Evolutionary conservation across 257 asterid species (phyloP).

Genomic region (Verbascum thapsus): DNA sequence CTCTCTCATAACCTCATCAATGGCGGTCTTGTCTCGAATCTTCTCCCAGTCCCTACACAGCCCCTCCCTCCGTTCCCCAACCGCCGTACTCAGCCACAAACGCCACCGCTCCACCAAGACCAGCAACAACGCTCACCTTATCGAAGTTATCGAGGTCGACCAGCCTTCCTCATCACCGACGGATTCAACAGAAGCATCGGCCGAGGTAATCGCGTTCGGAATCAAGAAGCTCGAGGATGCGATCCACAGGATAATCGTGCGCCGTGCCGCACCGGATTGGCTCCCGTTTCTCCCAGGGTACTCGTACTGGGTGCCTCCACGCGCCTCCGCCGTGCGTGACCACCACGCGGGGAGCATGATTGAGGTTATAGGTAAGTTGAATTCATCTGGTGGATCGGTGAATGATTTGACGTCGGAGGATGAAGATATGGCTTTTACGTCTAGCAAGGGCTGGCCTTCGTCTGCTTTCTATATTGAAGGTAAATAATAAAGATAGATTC

Average conservation of each 20-base stretch:
- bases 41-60: constrained; percentile 40
- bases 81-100: constrained; percentile 40
- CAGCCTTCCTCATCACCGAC: constrained; percentile 34
- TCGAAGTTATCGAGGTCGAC: constrained; percentile 46
- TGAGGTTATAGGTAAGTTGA: constrained; percentile 37
- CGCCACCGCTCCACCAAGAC: constrained; percentile 57
- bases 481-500: constrained; percentile 5
- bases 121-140: constrained; percentile 40
- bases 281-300: constrained; percentile 56
- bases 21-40: constrained; percentile 57
- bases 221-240: constrained; percentile 56
- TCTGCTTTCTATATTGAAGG: constrained; percentile 46
- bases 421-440: constrained; percentile 36
- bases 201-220: constrained; percentile 49
- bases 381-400: constrained; percentile 21
- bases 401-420: constrained; percentile 42
- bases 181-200: constrained; percentile 43
- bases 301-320: constrained; percentile 61
- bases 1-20: constrained; percentile 20
- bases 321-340: constrained; percentile 30
- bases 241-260: constrained; percentile 51
- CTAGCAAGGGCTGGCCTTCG: constrained; percentile 57
- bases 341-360: constrained; percentile 36
- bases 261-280: constrained; percentile 67
- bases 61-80: constrained; percentile 32